phyloP scores from a whole-genome alignment of 2,329 filamentous ascomycete species.

The Neonectria ditissima region DNA sequence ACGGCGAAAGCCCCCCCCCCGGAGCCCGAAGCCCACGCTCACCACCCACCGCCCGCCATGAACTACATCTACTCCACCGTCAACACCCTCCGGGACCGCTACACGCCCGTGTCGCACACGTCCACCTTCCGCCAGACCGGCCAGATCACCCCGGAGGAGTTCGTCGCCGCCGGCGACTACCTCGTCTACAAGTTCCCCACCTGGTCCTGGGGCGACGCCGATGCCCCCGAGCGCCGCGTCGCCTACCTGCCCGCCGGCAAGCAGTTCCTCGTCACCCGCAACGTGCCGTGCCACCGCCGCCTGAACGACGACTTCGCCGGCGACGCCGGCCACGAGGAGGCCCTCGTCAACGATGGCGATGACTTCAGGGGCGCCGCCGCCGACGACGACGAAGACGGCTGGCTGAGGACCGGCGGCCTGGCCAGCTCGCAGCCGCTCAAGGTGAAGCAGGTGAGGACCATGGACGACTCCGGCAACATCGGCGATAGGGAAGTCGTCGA shows the following conservation, averaged over 20 bases:
- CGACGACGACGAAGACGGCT: conserved; percentile 83
- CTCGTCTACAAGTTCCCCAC: conserved; percentile 99
- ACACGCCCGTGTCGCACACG: conserved; percentile 87
- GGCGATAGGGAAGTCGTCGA: conserved; percentile 78
- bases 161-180: conserved; percentile 94
- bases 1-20: background rate
- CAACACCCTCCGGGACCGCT: conserved; percentile 90
- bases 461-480: conserved; percentile 89
- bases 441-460: conserved; percentile 83
- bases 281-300: conserved; percentile 91
- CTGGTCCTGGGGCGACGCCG: conserved; percentile 95
- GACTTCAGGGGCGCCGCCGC: conserved; percentile 62
- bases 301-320: conserved; percentile 95
- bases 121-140: conserved; percentile 95
- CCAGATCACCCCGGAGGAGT: conserved; percentile 97
- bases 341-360: conserved; percentile 84
- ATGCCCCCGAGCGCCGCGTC: conserved; percentile 81
- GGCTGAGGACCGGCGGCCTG: conserved; percentile 88
- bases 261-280: conserved; percentile 94
- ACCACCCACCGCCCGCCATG: conserved; percentile 63
- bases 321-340: conserved; percentile 86
- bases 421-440: conserved; percentile 80
- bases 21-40: background rate
- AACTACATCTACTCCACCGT: conserved; percentile 93
- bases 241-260: conserved; percentile 87